These are phyloP conservation scores for Aspergillus cavernicola DNA, from an alignment of 495 filamentous ascomycete species.

Conservation along the genomic window DNA sequence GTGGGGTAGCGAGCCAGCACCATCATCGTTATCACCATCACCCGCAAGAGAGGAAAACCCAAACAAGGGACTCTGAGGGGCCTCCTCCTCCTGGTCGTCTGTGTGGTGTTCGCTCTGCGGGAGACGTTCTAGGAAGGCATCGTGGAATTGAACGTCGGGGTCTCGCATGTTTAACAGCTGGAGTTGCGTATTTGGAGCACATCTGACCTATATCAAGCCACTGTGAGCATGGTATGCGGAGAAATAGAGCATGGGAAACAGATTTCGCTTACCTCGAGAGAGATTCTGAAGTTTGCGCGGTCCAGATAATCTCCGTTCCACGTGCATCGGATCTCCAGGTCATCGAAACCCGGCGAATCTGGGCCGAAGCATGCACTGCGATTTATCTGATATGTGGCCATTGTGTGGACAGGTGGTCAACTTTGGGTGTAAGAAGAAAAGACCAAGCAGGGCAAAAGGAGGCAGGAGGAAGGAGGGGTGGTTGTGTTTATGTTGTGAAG, in stretches of 20 bases:
- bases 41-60: constrained; percentile 9
- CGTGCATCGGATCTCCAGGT: constrained; percentile 31
- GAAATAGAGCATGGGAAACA: background rate
- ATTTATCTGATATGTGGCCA: background rate
- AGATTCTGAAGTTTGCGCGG: constrained; percentile 26
- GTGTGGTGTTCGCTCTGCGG: background rate
- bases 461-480: background rate
- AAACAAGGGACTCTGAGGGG: constrained; percentile 22
- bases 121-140: constrained; percentile 7
- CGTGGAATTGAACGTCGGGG: constrained; percentile 1
- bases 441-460: background rate
- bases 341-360: constrained; percentile 20
- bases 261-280: constrained; percentile 28
- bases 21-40: background rate
- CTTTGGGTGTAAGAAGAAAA: background rate
- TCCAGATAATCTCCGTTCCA: constrained; percentile 30
- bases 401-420: background rate
- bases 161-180: constrained; percentile 10
- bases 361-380: background rate
- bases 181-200: constrained; percentile 17
- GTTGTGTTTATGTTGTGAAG: too few species aligned
- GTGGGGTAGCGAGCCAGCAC: background rate
- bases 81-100: background rate
- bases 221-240: background rate
- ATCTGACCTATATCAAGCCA: constrained; percentile 14